Percentiles rank a stretch among this genome's conserved stretches.
phyloP scores from a whole-genome alignment of 2,329 filamentous ascomycete genomes.

The Diaporthe velutina region DNA sequence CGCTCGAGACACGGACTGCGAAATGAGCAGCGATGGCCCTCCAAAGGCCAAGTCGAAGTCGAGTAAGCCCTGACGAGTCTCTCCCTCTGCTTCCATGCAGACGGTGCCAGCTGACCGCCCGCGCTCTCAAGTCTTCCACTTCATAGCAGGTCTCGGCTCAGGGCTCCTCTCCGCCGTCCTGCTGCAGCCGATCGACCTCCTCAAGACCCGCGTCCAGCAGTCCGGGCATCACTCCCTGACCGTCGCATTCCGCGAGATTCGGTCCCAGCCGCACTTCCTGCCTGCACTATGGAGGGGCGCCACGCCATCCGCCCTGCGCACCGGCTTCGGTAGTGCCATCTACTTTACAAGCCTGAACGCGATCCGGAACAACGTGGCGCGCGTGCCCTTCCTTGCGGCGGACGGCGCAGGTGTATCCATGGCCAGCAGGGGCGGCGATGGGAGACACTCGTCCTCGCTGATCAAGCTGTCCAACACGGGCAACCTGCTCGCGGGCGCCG shows the following conservation, averaged over 20 bases:
- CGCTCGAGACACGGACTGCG: constrained; percentile 38
- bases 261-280: constrained; percentile 72
- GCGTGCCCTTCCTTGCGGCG: constrained; percentile 52
- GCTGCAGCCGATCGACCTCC: constrained; percentile 92
- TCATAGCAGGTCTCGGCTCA: constrained; percentile 87
- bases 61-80: constrained; percentile 43
- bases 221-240: constrained; percentile 78
- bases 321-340: constrained; percentile 90
- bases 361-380: constrained; percentile 77
- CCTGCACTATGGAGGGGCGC: constrained; percentile 92
- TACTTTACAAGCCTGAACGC: constrained; percentile 93
- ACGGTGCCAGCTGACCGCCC: constrained; percentile 13
- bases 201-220: constrained; percentile 97
- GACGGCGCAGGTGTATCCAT: constrained; percentile 41
- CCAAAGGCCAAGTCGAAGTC: constrained; percentile 51
- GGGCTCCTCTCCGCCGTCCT: constrained; percentile 90
- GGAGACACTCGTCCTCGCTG: constrained; percentile 78
- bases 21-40: constrained; percentile 51
- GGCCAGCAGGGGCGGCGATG: constrained; percentile 42
- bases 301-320: constrained; percentile 90
- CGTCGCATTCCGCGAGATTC: constrained; percentile 77
- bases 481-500: constrained; percentile 87
- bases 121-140: constrained; percentile 77
- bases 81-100: background rate
- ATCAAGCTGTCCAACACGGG: constrained; percentile 86